These are phyloP conservation scores for Penicillium sp. DNA, from an alignment of 2,329 filamentous ascomycete genomes.

Conservation along the genomic window DNA sequence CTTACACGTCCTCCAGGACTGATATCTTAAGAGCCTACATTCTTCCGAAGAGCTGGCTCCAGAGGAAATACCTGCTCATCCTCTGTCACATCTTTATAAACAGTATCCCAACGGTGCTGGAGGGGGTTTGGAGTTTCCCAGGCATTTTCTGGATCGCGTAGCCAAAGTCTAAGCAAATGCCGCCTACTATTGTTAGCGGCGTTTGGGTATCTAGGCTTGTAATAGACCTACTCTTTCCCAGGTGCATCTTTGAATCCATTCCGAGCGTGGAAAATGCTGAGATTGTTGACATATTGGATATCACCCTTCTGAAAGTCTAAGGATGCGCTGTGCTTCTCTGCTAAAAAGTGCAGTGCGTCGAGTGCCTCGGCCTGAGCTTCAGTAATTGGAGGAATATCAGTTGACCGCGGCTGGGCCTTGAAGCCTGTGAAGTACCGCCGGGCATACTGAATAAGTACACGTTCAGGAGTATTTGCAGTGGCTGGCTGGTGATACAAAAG, in stretches of 20 bases:
- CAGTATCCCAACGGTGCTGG: constrained; percentile 42
- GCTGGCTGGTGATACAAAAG: constrained; percentile 58
- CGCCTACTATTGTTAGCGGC: constrained; percentile 34
- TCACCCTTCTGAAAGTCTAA: constrained; percentile 55
- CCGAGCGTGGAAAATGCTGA: constrained; percentile 57
- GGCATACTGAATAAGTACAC: constrained; percentile 64
- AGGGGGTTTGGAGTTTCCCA: constrained; percentile 50
- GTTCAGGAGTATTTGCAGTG: constrained; percentile 52
- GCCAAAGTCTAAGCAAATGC: constrained; percentile 54
- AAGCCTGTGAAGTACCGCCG: constrained; percentile 62
- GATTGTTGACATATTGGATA: constrained; percentile 58
- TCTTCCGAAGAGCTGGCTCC: constrained; percentile 40
- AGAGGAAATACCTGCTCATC: constrained; percentile 51
- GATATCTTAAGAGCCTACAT: constrained; percentile 15
- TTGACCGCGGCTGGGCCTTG: constrained; percentile 46
- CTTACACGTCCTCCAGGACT: no score
- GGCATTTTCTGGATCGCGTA: constrained; percentile 51
- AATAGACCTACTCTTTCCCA: constrained; percentile 41
- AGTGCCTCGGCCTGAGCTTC: constrained; percentile 59
- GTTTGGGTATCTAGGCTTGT: neutral
- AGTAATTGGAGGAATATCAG: constrained; percentile 52
- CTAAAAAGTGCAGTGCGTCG: constrained; percentile 56
- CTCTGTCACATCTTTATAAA: constrained; percentile 45
- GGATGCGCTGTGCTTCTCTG: constrained; percentile 47
- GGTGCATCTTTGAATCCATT: constrained; percentile 50